phyloP scores from a whole-genome alignment of 352 stramenopile species.

The Globisporangium viniferum region DNA sequence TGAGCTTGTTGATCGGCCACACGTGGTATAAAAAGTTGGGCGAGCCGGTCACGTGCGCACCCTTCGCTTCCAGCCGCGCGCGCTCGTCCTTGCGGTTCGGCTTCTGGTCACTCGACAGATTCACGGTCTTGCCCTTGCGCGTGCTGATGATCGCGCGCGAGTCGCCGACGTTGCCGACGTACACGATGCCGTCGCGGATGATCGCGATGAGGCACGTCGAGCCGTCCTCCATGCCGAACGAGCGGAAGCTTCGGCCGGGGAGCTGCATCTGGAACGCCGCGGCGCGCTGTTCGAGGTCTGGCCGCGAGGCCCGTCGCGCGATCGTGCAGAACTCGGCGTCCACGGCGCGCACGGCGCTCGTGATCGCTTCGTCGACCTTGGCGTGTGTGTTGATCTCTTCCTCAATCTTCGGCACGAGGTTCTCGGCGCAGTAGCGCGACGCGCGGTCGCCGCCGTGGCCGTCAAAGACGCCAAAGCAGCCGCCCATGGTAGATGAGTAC shows the following conservation, averaged over 20 bases:
- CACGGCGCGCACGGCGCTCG: conserved; percentile 51
- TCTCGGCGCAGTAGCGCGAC: conserved; percentile 73
- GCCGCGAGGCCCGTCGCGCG: conserved; percentile 37
- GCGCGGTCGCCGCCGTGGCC: conserved; percentile 77
- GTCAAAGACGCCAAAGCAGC: conserved; percentile 84
- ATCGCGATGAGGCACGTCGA: conserved; percentile 78
- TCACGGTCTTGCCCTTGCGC: conserved; percentile 46
- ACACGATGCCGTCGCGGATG: conserved; percentile 60
- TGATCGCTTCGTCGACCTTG: conserved; percentile 52
- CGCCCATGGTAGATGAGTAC: conserved; percentile 51
- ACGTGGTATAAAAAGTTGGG: conserved; percentile 63
- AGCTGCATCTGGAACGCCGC: conserved; percentile 18
- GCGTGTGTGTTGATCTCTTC: conserved; percentile 37
- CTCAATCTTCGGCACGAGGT: conserved; percentile 65
- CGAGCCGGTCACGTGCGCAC: conserved; percentile 60
- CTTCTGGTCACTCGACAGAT: conserved; percentile 78
- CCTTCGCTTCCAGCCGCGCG: conserved; percentile 64
- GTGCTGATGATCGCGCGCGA: conserved; percentile 72
- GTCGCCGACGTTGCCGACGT: conserved; percentile 82
- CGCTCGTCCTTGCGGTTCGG: conserved; percentile 74
- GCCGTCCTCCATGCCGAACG: conserved; percentile 71
- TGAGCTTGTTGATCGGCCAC: conserved; percentile 71
- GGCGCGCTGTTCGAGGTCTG: conserved; percentile 23
- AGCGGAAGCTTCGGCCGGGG: conserved; percentile 24
- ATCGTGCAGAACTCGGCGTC: conserved; percentile 72